Base-by-base conservation (phyloP, 2,329 filamentous ascomycete genomes). In the Coniosporium uncinatum region DNA sequence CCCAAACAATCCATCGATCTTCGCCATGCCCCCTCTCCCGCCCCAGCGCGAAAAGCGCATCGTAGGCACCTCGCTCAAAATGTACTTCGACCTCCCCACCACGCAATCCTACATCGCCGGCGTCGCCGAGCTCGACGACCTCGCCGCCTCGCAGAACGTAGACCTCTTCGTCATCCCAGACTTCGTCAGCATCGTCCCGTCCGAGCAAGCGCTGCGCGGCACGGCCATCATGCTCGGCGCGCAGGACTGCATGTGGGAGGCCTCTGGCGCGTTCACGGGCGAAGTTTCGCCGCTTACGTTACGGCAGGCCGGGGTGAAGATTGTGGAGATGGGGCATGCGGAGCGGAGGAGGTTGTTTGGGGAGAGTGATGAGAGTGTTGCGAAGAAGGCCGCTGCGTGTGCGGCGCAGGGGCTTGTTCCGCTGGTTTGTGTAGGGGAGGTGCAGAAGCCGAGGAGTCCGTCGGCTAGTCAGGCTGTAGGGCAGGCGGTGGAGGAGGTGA, bases 251-350 rank as follows among this genome's bases (percentile, higher is more conserved):
- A 82, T 81, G 63, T 78, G 74, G 69, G 79, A 87, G 48, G 75
- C 85, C 52, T 61, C 65, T 35, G 88, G 88, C 43, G 77, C 88
- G 2, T 89, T 78, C 58, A 94, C 88, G 0, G 88, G 88, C 41
- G 84, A 88, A 53, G 76, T 90, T 22, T 88, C 84, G 5, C 82
- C 59, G 11, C 11, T 75, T 4, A 77, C 81, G 2, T 70, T 95
- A 19, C 66, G 70, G 38, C 77, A 84, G 43, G 71, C 16, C 16
- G 27, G 27, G 16, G 11, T 11, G 11, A 11, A 16, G 85, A 76
- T 94, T 37, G 82, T 93, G 8, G 86, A 90, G 56, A 69, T 94
- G 5, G 86, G 86, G 1, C 88, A 94, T 57, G 88, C 88, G 2
- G 88, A 94, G 63, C 76, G 88, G 4, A 71, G 86, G 39, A 64